Percentiles rank a stretch among this genome's conserved stretches.
These are phyloP conservation scores for Colletotrichum eremochloae DNA, from an alignment of 2,329 filamentous ascomycete species.

Conservation along the genomic window DNA sequence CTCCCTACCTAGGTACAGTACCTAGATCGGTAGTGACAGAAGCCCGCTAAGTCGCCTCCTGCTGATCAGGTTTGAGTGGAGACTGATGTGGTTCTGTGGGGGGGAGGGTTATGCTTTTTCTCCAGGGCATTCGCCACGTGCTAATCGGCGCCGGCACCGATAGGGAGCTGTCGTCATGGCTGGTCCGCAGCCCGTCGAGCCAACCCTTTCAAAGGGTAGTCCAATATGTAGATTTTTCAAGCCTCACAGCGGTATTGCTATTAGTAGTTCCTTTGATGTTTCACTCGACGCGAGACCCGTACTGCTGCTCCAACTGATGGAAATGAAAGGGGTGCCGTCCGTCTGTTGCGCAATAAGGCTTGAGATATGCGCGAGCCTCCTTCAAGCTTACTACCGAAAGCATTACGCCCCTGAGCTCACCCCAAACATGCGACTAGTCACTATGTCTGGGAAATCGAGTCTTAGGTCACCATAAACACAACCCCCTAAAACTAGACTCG, in stretches of 20 bases:
- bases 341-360: neutral
- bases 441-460: too few species aligned
- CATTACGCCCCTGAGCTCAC: neutral
- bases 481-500: neutral
- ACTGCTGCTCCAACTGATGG: neutral
- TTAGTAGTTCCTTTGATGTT: neutral
- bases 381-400: neutral
- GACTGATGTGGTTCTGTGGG: conserved; percentile 24
- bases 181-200: neutral
- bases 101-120: neutral
- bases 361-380: neutral
- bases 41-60: conserved; percentile 9
- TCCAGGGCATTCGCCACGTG: conserved; percentile 8
- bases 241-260: neutral
- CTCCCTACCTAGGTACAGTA: neutral
- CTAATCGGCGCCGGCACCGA: neutral
- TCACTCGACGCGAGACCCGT: neutral
- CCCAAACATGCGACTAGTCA: neutral
- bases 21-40: conserved; percentile 1
- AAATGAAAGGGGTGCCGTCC: neutral
- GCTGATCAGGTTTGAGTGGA: conserved; percentile 26
- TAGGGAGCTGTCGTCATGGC: neutral
- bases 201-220: neutral
- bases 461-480: neutral
- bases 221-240: neutral